Percentiles rank a stretch among this genome's conserved stretches.
These are phyloP conservation scores for Spathaspora hagerdaliae DNA, from an alignment of 805 yeast species.

Conservation along the genomic window DNA sequence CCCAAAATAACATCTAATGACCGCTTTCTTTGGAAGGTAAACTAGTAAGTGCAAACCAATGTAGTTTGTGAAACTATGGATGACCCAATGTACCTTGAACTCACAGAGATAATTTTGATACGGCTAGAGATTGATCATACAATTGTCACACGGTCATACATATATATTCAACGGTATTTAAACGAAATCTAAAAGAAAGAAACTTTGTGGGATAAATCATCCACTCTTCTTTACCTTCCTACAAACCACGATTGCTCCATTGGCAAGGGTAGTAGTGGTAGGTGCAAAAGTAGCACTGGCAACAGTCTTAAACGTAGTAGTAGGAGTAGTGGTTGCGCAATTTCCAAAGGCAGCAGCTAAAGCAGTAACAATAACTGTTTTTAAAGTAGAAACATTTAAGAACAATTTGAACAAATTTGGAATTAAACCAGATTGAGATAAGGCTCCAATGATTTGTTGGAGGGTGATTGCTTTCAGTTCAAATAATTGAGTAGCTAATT, in stretches of 20 bases:
- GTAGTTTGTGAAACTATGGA: no score
- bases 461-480: slow-evolving; percentile 24
- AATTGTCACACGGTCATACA: no score
- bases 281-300: slow-evolving; percentile 1
- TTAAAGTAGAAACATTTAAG: slow-evolving; percentile 34
- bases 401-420: slow-evolving; percentile 33
- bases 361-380: slow-evolving; percentile 38
- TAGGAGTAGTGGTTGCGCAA: slow-evolving; percentile 18
- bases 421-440: slow-evolving; percentile 34
- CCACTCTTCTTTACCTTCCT: not conserved
- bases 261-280: slow-evolving; percentile 2
- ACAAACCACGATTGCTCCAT: not conserved
- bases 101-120: no score
- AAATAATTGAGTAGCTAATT: slow-evolving; percentile 28
- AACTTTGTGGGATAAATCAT: no score
- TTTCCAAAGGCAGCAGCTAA: slow-evolving; percentile 39
- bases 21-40: no score
- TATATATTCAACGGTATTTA: not conserved
- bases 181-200: not conserved
- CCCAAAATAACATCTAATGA: no score
- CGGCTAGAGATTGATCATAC: no score
- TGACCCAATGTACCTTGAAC: no score
- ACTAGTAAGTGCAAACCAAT: no score
- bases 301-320: slow-evolving; percentile 11
- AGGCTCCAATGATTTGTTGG: slow-evolving; percentile 22